These are phyloP conservation scores for Tribonema minus DNA, from an alignment of 108 stramenopile species.

Conservation along the genomic window DNA sequence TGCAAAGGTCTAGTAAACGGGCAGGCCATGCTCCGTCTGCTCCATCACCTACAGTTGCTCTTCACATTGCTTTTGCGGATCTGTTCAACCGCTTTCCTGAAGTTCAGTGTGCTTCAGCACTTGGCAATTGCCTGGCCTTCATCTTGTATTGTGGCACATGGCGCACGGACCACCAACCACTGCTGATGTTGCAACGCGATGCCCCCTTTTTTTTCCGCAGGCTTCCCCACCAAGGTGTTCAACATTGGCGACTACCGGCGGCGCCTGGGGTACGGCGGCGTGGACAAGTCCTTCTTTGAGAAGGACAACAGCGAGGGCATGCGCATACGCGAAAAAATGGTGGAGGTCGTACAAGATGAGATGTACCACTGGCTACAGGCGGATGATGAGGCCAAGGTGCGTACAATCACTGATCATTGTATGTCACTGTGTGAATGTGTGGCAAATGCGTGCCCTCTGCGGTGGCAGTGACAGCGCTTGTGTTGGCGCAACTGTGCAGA, in stretches of 20 bases:
- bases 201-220: no score
- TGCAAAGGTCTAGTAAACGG: no score
- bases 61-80: no score
- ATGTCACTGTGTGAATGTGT: not conserved
- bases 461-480: not conserved
- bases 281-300: slow-evolving; percentile 49
- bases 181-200: no score
- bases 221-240: slow-evolving; percentile 51
- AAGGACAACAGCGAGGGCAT: slow-evolving; percentile 25
- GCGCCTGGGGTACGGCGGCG: slow-evolving; percentile 38
- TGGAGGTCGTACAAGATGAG: slow-evolving; percentile 44
- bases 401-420: not conserved
- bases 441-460: no score
- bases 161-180: no score
- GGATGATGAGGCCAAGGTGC: slow-evolving; percentile 34
- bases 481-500: not conserved
- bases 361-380: slow-evolving; percentile 55
- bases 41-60: no score
- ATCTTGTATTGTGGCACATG: no score
- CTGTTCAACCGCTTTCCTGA: no score
- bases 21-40: no score
- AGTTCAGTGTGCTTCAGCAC: no score
- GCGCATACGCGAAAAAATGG: slow-evolving; percentile 25
- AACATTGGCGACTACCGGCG: slow-evolving; percentile 56
- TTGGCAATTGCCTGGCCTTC: no score